phyloP scores from a whole-genome alignment of 371 early-diverging fungal species.

The Sporodiniella umbellata region DNA sequence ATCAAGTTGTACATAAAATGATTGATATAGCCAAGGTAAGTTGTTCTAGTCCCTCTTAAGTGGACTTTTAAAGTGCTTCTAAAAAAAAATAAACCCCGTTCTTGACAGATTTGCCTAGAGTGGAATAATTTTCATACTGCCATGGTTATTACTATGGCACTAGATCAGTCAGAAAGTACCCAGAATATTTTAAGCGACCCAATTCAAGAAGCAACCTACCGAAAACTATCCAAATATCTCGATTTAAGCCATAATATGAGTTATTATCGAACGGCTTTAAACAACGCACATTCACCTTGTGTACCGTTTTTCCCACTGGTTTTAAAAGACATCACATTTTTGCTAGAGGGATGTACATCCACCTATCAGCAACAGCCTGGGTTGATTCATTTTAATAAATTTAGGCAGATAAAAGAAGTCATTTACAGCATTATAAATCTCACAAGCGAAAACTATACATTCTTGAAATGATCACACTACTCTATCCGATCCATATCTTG shows the following conservation, averaged over 20 bases:
- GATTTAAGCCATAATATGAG: slow-evolving; percentile 43
- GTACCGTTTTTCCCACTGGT: slow-evolving; percentile 44
- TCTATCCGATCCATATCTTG: too few relatives aligned
- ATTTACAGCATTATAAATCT: slow-evolving; percentile 16
- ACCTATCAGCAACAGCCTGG: slow-evolving; percentile 1
- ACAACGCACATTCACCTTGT: slow-evolving; percentile 28
- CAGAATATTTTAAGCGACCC: neutral
- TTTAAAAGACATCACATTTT: slow-evolving; percentile 44
- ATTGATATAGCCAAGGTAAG: slow-evolving; percentile 43
- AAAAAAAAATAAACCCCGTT: neutral
- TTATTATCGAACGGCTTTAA: slow-evolving; percentile 37
- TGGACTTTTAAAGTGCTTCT: too few relatives aligned
- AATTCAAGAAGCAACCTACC: neutral
- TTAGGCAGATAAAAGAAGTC: slow-evolving; percentile 24
- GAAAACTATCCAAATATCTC: slow-evolving; percentile 22
- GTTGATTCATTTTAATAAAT: slow-evolving; percentile 39
- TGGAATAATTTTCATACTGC: slow-evolving; percentile 47
- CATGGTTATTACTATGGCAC: slow-evolving; percentile 41
- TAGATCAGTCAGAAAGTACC: slow-evolving; percentile 13
- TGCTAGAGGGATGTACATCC: slow-evolving; percentile 36
- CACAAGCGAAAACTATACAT: slow-evolving; percentile 26
- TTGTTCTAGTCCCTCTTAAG: neutral
- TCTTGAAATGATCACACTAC: too few relatives aligned
- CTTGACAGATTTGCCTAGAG: slow-evolving; percentile 27
- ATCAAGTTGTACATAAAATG: slow-evolving; percentile 24